Base-by-base conservation (phyloP, 768 basidiomycete species). In the Tylopilus rubrobrunneus region DNA sequence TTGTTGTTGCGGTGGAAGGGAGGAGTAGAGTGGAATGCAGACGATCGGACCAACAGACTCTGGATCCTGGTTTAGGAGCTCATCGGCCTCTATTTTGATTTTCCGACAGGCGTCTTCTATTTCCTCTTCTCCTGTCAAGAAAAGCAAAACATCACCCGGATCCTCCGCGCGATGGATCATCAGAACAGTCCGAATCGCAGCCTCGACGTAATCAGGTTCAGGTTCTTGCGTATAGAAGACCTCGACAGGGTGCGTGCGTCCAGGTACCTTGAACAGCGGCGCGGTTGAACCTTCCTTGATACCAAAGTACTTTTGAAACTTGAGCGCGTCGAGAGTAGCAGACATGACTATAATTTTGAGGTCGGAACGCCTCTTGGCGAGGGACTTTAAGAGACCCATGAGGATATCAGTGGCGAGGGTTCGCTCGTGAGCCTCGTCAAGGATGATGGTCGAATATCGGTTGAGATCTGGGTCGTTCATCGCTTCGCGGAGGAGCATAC, bases 301-400 rank as follows among this genome's bases (percentile, higher is more conserved):
- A 37, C 78, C 79, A 67, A 98, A 98, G 77, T 98, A 99, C 64
- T 87, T 90, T 69, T 94, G 93, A 74, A 98, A 98, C 70, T 98
- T 98, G 67, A 89, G 79, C 1, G 96, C 92, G 64, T 98, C 96
- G 19, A 99, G 85, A 1, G 97, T 99, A 15, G 97, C 97, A 37
- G 90, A 93, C 96, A 99, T 99, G 78, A 99, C 75, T 57, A 99
- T 95, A 69, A 98, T 86, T 75, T 97, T 98, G 59, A 99, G 83
- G 69, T 99, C 96, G 1, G 80, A 56, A 33, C 97, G 85, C 58
- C 80, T 82, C 66, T 84, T 85, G 3, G 87, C 87, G 23, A 99
- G 80, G 33, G 77, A 71, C 72, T 98, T 99, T 33, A 98, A 79
- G 7, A 99, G 78, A 56, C 96, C 94, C 95, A 99, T 98, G 33